A percentile compares a stretch with the other conserved stretches of the same genome.
Conservation (phyloP, 306 rosid species). For the Citrullus mucosospermus region DNA sequence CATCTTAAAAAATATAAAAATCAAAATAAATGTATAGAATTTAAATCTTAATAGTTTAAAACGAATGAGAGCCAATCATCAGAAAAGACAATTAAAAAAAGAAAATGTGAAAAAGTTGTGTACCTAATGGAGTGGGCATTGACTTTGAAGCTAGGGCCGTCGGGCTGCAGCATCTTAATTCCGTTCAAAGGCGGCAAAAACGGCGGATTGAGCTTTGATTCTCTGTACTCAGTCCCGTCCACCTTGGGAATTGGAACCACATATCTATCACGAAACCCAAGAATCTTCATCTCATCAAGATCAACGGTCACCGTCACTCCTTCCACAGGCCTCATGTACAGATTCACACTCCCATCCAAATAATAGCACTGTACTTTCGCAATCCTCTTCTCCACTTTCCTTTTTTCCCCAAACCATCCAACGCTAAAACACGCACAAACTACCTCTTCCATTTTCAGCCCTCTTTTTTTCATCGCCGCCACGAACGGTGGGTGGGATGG, state of each 20-base stretch:
- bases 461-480: conserved; percentile 16
- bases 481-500: conserved; percentile 9
- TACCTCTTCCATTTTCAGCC: conserved; percentile 19
- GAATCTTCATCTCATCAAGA: conserved; percentile 24
- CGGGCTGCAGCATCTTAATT: not conserved
- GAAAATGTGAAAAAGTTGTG: too few species aligned
- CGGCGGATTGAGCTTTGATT: conserved; percentile 17
- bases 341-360: conserved; percentile 17
- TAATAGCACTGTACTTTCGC: conserved; percentile 14
- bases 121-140: conserved; percentile 17
- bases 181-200: conserved; percentile 16
- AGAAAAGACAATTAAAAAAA: too few species aligned
- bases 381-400: not conserved
- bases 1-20: too few species aligned
- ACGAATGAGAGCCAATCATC: too few species aligned
- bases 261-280: conserved; percentile 17
- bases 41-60: too few species aligned
- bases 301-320: conserved; percentile 24
- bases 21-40: too few species aligned
- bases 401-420: conserved; percentile 28
- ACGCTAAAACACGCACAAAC: conserved; percentile 14
- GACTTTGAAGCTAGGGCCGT: conserved; percentile 8
- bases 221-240: conserved; percentile 20
- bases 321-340: conserved; percentile 24
- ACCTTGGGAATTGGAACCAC: conserved; percentile 18